Percentiles rank a stretch among this genome's conserved stretches.
These are phyloP conservation scores for Syzygium oleosum DNA, from an alignment of 345 rosid genomes.

Conservation along the genomic window DNA sequence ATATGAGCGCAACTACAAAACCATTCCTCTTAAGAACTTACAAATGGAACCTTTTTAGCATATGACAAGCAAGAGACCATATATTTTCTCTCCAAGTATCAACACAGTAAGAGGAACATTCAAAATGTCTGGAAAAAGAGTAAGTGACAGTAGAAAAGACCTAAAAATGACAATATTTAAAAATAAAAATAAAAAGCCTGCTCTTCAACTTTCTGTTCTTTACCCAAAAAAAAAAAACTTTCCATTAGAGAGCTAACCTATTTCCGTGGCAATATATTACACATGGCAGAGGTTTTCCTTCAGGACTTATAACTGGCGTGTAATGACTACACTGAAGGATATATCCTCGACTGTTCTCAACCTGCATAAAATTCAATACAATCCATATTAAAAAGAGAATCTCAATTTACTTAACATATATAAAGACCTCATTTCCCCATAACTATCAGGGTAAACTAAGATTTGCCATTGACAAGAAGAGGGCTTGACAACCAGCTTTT, in stretches of 20 bases:
- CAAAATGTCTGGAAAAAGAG: not conserved
- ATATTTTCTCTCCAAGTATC: not conserved
- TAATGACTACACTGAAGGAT: conserved; percentile 87
- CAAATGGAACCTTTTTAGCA: not conserved
- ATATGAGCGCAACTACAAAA: not conserved
- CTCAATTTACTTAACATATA: not conserved
- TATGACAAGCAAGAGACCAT: not conserved
- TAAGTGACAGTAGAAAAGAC: not conserved
- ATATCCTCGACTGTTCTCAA: conserved; percentile 69
- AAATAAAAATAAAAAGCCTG: not conserved
- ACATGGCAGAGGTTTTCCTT: conserved; percentile 78
- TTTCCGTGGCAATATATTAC: conserved; percentile 99
- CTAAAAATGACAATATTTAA: not conserved
- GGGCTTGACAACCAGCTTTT: not conserved
- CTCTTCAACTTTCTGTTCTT: not conserved
- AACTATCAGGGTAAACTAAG: not conserved
- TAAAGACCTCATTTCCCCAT: not conserved
- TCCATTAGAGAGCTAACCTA: conserved; percentile 35
- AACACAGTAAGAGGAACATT: not conserved
- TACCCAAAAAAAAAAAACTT: not conserved
- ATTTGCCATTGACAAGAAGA: not conserved
- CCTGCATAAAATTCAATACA: conserved; percentile 28
- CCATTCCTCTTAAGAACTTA: not conserved
- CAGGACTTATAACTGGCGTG: conserved; percentile 56
- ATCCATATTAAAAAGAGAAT: not conserved